phyloP scores from a whole-genome alignment of 768 basidiomycete genomes.

The Kwoniella europaea region DNA sequence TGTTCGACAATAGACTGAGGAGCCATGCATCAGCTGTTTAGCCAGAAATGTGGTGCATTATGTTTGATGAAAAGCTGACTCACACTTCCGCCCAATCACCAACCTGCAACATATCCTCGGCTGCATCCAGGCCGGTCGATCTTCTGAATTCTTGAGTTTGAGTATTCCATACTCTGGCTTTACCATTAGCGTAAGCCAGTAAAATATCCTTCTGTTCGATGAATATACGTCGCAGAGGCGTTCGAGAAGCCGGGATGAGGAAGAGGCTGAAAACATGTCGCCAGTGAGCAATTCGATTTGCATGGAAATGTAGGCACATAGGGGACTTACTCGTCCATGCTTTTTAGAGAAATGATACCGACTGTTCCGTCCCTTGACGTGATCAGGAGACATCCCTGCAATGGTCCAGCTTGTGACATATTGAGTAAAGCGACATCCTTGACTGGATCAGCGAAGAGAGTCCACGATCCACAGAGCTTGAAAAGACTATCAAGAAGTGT shows the following conservation, averaged over 20 bases:
- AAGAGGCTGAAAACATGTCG: conserved; percentile 65
- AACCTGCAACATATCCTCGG: conserved; percentile 71
- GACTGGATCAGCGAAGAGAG: conserved; percentile 72
- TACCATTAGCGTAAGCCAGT: conserved; percentile 73
- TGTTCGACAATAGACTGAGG: neutral
- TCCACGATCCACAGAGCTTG: conserved; percentile 72
- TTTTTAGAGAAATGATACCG: conserved; percentile 73
- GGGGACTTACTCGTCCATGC: conserved; percentile 73
- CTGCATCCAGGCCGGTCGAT: conserved; percentile 76
- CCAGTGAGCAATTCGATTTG: neutral
- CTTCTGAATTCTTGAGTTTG: conserved; percentile 82
- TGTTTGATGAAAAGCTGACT: conserved; percentile 15
- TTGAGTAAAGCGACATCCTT: conserved; percentile 39
- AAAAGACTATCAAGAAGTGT: conserved; percentile 56
- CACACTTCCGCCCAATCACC: conserved; percentile 79
- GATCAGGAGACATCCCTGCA: conserved; percentile 74
- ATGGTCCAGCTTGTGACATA: conserved; percentile 59
- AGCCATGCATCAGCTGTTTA: neutral
- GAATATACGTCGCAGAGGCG: conserved; percentile 69
- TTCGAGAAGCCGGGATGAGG: conserved; percentile 79
- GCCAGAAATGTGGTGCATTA: no score
- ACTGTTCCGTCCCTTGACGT: conserved; percentile 79
- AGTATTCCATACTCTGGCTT: conserved; percentile 85
- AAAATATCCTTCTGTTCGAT: conserved; percentile 73
- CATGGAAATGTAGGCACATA: conserved; percentile 9